phyloP scores from a whole-genome alignment of 23 red algal species.

The Gracilaria gracilis region DNA sequence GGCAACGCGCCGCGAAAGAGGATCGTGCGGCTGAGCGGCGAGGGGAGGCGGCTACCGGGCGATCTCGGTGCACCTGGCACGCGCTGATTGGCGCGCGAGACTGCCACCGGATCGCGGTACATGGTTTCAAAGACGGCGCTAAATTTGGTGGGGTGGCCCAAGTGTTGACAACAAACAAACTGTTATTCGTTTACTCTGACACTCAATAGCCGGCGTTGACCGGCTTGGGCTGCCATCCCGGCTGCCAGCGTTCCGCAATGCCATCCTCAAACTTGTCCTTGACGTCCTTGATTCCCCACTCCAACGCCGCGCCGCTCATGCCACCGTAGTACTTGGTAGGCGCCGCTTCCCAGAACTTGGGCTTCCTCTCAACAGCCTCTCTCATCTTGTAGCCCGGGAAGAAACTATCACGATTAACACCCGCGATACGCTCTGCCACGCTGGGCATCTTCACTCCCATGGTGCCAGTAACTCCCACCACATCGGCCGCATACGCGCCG shows the following conservation, averaged over 20 bases:
- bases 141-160: too few relatives aligned
- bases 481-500: slow-evolving; percentile 55
- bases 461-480: background rate
- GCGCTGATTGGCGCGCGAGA: background rate
- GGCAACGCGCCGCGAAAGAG: background rate
- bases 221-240: slow-evolving; percentile 27
- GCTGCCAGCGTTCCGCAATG: slow-evolving; percentile 12
- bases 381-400: slow-evolving; percentile 51
- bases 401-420: slow-evolving; percentile 38
- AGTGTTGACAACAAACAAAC: too few relatives aligned
- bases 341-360: slow-evolving; percentile 33
- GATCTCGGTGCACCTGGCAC: slow-evolving; percentile 20
- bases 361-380: slow-evolving; percentile 32
- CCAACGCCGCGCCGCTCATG: slow-evolving; percentile 52
- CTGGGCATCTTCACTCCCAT: slow-evolving; percentile 39
- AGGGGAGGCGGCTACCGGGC: background rate
- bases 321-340: slow-evolving; percentile 40
- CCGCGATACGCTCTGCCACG: slow-evolving; percentile 24
- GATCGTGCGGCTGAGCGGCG: background rate
- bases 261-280: background rate
- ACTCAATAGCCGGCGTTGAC: background rate
- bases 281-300: slow-evolving; percentile 15
- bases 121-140: background rate
- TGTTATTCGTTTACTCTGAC: too few relatives aligned
- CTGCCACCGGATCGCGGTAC: background rate